A percentile compares a stretch with the other conserved stretches of the same genome.
These are phyloP conservation scores for Lactuca saligna DNA, from an alignment of 129 eudicot genomes.

Conservation along the genomic window DNA sequence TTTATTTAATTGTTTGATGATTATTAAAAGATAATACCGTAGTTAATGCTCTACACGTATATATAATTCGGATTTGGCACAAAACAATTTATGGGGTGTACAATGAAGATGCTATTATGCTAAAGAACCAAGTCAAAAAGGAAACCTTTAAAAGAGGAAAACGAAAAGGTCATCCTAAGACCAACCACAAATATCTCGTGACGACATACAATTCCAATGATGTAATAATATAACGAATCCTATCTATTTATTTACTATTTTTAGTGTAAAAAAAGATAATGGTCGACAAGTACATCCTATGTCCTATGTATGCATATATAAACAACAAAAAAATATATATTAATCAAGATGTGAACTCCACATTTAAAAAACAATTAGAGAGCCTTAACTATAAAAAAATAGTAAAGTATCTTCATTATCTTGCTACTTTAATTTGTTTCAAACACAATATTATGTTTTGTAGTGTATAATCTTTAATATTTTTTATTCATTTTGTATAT, in stretches of 20 bases:
- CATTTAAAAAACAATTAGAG: neutral
- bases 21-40: too few relatives aligned
- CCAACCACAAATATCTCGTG: conserved; percentile 6
- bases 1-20: too few relatives aligned
- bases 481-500: too few relatives aligned
- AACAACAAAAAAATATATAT: too few relatives aligned
- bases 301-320: too few relatives aligned
- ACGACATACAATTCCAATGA: neutral
- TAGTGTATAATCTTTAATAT: too few relatives aligned
- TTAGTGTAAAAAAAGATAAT: neutral
- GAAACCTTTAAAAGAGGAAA: neutral
- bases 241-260: neutral
- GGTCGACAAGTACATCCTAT: neutral
- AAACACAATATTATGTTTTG: neutral
- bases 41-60: too few relatives aligned
- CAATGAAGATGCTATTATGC: neutral
- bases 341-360: neutral
- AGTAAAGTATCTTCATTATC: neutral
- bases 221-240: neutral
- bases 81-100: neutral
- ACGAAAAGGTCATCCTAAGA: neutral
- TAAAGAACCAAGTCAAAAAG: neutral
- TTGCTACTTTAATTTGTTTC: neutral
- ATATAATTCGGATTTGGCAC: neutral
- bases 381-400: neutral